Evolutionary conservation across 805 yeast species (phyloP).

Genomic region (Myxozyma neotropica): DNA sequence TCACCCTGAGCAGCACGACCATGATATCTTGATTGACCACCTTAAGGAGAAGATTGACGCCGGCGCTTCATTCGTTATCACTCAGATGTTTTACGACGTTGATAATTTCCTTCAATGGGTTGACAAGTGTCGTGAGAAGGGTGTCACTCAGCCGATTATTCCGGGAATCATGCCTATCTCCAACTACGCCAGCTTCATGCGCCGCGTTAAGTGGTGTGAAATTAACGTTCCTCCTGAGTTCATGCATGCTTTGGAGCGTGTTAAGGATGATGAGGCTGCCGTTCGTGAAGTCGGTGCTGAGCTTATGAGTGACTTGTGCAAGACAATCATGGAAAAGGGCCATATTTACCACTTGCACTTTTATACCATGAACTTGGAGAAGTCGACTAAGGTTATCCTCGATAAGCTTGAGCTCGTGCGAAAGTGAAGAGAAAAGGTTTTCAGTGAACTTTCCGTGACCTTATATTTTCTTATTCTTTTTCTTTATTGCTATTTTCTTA

Average conservation of each 20-base stretch:
- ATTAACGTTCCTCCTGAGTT: conserved; percentile 77
- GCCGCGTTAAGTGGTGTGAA: conserved; percentile 95
- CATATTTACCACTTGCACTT: conserved; percentile 84
- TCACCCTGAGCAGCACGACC: conserved; percentile 80
- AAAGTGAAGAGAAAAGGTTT: conserved; percentile 25
- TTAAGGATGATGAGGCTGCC: conserved; percentile 84
- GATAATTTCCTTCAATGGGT: conserved; percentile 88
- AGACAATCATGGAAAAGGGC: conserved; percentile 67
- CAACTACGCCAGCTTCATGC: conserved; percentile 87
- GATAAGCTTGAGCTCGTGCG: conserved; percentile 66
- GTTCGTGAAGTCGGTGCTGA: conserved; percentile 86
- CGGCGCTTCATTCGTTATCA: conserved; percentile 91
- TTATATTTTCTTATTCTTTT: conserved; percentile 1
- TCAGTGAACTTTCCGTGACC: too few species aligned
- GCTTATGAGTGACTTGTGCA: conserved; percentile 82
- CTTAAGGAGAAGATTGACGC: conserved; percentile 88
- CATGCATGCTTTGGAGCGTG: conserved; percentile 68
- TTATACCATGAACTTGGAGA: conserved; percentile 96
- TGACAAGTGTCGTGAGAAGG: conserved; percentile 62
- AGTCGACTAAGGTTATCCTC: conserved; percentile 83
- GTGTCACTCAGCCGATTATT: conserved; percentile 81
- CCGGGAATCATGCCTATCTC: conserved; percentile 99
- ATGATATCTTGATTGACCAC: conserved; percentile 55
- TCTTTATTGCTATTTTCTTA: background rate
- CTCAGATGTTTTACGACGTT: conserved; percentile 96